Base-by-base conservation (phyloP, 768 basidiomycete species). In the Chalciporus sphaerocephalus region DNA sequence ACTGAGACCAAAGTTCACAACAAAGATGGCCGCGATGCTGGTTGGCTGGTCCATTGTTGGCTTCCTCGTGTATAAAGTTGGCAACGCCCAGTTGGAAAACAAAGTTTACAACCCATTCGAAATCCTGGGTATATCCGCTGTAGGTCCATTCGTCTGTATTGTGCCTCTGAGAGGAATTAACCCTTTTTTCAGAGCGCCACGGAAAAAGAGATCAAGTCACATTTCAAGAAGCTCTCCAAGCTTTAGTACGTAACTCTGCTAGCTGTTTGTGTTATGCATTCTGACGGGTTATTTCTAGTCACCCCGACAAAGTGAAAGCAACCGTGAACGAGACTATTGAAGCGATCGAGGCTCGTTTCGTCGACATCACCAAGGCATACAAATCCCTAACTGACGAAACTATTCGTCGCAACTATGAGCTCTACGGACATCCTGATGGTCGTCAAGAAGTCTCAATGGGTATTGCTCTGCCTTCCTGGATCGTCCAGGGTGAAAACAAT, bases 301-400 rank as follows among this genome's bases (percentile, higher is more conserved):
- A 98, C 64, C 96, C 96, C 0, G 96, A 99, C 74, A 98, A 98
- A 72, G 90, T 94, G 50, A 85, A 81, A 59, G 78, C 87, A 9
- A 76, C 82, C 0, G 79, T 74, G 2, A 92, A 96, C 59, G 73
- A 92, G 54, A 97, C 94, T 0, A 73, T 85, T 30, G 95, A 97
- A 60, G 78, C 81, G 6, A 92, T 92, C 24, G 87, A 88, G 54
- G 76, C 83, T 42, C 81, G 81, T 47, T 99, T 96, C 65, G 90
- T 98, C 17, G 80, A 90, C 17, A 73, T 99, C 30, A 98, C 96
- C 7, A 99, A 98, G 65, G 96, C 96, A 4, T 99, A 99, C 72
- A 99, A 99, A 74, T 70, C 95, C 7, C 70, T 99, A 20, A 97
- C 94, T 1, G 93, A 99, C 67, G 90, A 91, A 60, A 85, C 79